Percentiles rank a stretch among this genome's conserved stretches.
These are phyloP conservation scores for Crithidia sp. DNA, from an alignment of 208 protist genomes.

Conservation along the genomic window DNA sequence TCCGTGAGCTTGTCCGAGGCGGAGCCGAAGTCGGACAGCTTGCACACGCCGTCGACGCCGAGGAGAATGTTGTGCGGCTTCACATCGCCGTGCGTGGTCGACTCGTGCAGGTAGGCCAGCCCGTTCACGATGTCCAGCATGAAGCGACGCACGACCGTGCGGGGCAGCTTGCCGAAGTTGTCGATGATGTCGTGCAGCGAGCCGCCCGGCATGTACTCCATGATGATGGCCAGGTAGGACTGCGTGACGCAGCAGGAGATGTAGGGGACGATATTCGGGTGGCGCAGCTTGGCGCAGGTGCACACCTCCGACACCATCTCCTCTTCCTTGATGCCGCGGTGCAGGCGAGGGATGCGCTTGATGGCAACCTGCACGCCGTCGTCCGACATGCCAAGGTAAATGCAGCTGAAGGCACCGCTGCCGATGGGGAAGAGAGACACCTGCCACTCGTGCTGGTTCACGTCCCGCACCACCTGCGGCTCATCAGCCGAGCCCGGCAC, in stretches of 20 bases:
- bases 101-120: conserved; percentile 77
- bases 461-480: conserved; percentile 60
- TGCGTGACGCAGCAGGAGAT: conserved; percentile 67
- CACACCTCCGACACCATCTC: conserved; percentile 71
- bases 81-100: conserved; percentile 85
- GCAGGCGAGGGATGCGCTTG: conserved; percentile 73
- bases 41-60: conserved; percentile 79
- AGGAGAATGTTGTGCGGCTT: conserved; percentile 91
- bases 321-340: conserved; percentile 66
- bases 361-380: conserved; percentile 82
- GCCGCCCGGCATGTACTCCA: conserved; percentile 87
- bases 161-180: conserved; percentile 68
- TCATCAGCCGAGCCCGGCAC: conserved; percentile 35
- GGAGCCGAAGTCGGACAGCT: conserved; percentile 90
- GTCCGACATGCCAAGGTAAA: conserved; percentile 76
- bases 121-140: conserved; percentile 80
- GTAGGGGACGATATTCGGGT: conserved; percentile 86
- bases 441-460: conserved; percentile 62
- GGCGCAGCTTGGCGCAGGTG: conserved; percentile 58
- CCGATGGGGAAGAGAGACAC: conserved; percentile 68
- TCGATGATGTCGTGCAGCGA: conserved; percentile 76
- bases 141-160: conserved; percentile 66
- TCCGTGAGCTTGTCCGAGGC: conserved; percentile 53
- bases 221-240: conserved; percentile 77
- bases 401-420: conserved; percentile 67